These are phyloP conservation scores for Nepenthes mirabilis DNA, from an alignment of 148 eudicot species.

Conservation along the genomic window DNA sequence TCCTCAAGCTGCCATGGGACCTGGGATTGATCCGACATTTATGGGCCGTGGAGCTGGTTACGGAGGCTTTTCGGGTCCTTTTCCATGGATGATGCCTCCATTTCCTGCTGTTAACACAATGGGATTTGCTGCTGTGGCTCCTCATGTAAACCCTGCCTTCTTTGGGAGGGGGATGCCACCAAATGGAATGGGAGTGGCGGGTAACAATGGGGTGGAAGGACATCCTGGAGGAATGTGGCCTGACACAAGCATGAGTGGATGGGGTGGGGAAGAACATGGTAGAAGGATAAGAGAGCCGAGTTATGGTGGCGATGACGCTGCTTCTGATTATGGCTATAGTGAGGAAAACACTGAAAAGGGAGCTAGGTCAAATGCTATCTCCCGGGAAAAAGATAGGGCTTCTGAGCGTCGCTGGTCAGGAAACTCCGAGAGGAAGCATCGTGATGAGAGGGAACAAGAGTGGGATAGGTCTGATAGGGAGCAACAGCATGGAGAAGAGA, in stretches of 20 bases:
- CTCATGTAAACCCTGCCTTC: conserved; percentile 91
- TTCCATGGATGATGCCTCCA: conserved; percentile 76
- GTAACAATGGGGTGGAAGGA: conserved; percentile 56
- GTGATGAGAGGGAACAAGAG: conserved; percentile 68
- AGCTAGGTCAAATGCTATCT: conserved; percentile 41
- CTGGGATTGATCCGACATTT: conserved; percentile 72
- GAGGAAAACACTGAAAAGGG: conserved; percentile 64
- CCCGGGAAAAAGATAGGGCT: conserved; percentile 60
- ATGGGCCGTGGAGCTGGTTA: conserved; percentile 81
- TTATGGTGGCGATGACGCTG: conserved; percentile 85
- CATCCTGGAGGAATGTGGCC: conserved; percentile 71
- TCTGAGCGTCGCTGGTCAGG: conserved; percentile 70
- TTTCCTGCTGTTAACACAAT: conserved; percentile 64
- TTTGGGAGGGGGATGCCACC: conserved; percentile 71
- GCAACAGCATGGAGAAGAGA: conserved; percentile 55
- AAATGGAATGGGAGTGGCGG: conserved; percentile 84
- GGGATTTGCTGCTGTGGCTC: conserved; percentile 89
- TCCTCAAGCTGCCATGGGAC: conserved; percentile 88
- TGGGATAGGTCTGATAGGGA: conserved; percentile 66
- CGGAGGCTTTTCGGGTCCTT: conserved; percentile 73
- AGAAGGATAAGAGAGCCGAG: conserved; percentile 69
- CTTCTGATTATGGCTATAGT: conserved; percentile 69
- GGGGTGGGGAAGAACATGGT: conserved; percentile 69
- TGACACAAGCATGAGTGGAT: conserved; percentile 61
- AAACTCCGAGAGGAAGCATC: conserved; percentile 58